Conservation (phyloP, 129 eudicot species). For the Lactuca sativa region DNA sequence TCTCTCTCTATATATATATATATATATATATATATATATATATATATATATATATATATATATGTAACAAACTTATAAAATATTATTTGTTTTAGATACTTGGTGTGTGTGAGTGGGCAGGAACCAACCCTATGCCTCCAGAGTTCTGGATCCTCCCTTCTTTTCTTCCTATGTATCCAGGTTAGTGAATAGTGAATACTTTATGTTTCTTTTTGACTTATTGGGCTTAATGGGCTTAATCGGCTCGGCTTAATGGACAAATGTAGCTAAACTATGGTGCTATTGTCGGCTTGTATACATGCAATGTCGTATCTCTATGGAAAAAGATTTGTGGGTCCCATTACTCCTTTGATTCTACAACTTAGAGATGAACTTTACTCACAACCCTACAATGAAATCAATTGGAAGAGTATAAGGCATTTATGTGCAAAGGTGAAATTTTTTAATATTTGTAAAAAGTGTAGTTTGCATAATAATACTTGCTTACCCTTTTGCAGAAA, state of each 20-base stretch:
- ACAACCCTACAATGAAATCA: too few relatives aligned
- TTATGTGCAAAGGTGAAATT: too few relatives aligned
- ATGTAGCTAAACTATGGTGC: slow-evolving; percentile 74
- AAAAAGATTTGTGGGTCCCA: too few relatives aligned
- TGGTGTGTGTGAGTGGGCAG: slow-evolving; percentile 64
- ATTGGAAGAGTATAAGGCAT: too few relatives aligned
- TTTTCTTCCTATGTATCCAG: slow-evolving; percentile 66
- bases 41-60: slow-evolving; percentile 9
- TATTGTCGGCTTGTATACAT: slow-evolving; percentile 63
- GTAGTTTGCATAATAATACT: too few relatives aligned
- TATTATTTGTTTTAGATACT: slow-evolving; percentile 36
- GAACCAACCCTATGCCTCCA: slow-evolving; percentile 82
- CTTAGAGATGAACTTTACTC: too few relatives aligned
- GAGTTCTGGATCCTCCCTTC: slow-evolving; percentile 79
- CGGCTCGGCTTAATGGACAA: background rate
- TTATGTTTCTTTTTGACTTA: background rate
- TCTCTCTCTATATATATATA: background rate
- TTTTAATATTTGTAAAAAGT: too few relatives aligned
- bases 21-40: background rate
- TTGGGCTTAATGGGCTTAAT: too few relatives aligned
- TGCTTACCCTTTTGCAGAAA: too few relatives aligned
- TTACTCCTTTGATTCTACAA: too few relatives aligned
- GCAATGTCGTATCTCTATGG: too few relatives aligned
- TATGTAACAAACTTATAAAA: background rate
- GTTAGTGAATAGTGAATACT: slow-evolving; percentile 20